These are phyloP conservation scores for Quercus robur DNA, from an alignment of 306 rosid species.

Conservation along the genomic window DNA sequence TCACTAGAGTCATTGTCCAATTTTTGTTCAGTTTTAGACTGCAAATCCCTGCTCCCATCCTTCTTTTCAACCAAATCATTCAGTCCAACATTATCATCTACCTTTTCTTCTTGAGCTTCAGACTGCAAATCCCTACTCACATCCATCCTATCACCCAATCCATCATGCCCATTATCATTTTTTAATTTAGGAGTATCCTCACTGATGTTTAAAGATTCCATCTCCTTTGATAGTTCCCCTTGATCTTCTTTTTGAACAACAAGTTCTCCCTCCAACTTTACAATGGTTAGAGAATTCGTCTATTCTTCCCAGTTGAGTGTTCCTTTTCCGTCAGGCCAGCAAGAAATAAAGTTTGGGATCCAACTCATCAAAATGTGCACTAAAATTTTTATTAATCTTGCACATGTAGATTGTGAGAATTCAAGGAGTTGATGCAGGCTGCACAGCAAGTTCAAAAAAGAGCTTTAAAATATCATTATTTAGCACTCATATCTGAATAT, in stretches of 20 bases:
- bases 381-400: not conserved
- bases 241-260: slow-evolving; percentile 24
- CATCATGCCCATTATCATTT: slow-evolving; percentile 18
- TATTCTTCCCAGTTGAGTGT: slow-evolving; percentile 23
- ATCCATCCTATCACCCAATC: slow-evolving; percentile 2
- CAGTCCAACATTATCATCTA: slow-evolving; percentile 12
- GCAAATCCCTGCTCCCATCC: slow-evolving; percentile 20
- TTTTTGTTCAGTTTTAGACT: slow-evolving; percentile 26
- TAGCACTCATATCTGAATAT: not conserved
- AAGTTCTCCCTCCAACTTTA: slow-evolving; percentile 34
- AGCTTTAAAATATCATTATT: not conserved
- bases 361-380: slow-evolving; percentile 15
- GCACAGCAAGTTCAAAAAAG: slow-evolving; percentile 23
- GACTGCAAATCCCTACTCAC: slow-evolving; percentile 19
- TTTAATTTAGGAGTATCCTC: slow-evolving; percentile 15
- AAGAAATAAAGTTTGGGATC: slow-evolving; percentile 17
- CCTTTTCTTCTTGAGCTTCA: slow-evolving; percentile 21
- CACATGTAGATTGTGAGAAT: not conserved
- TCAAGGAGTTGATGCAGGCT: not conserved
- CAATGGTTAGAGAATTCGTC: slow-evolving; percentile 25
- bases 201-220: slow-evolving; percentile 20
- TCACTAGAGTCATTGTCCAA: slow-evolving; percentile 3
- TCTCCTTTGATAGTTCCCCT: slow-evolving; percentile 28
- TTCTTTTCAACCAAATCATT: slow-evolving; percentile 24
- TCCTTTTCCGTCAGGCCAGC: slow-evolving; percentile 38